A percentile compares a stretch with the other conserved stretches of the same genome.
These are phyloP conservation scores for Spongiforma sp. DNA, from an alignment of 1,284 basidiomycete species.

Conservation along the genomic window DNA sequence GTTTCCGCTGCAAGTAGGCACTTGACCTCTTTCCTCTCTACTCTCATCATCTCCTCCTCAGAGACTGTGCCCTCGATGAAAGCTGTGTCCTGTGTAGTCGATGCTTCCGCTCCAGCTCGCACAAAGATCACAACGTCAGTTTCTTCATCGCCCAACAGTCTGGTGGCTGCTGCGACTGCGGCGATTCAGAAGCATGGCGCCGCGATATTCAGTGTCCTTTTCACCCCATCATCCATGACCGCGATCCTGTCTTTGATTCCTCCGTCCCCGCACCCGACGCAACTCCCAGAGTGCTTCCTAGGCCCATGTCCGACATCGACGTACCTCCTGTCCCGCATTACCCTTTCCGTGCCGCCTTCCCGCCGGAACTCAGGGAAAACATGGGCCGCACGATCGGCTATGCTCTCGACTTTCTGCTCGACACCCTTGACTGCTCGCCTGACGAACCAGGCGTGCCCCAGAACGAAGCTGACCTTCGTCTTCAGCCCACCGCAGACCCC, in stretches of 20 bases:
- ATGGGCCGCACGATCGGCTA: conserved; percentile 78
- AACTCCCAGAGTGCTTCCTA: conserved; percentile 42
- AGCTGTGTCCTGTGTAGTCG: conserved; percentile 87
- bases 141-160: conserved; percentile 92
- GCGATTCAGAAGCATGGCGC: conserved; percentile 88
- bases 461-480: conserved; percentile 71
- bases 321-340: conserved; percentile 64
- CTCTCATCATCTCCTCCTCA: conserved; percentile 35
- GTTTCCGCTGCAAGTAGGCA: conserved; percentile 90
- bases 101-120: conserved; percentile 87
- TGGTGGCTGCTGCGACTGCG: conserved; percentile 93
- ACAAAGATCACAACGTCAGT: conserved; percentile 86
- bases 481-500: conserved; percentile 75
- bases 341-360: conserved; percentile 58
- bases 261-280: conserved; percentile 27
- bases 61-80: conserved; percentile 89
- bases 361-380: conserved; percentile 70
- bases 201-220: conserved; percentile 68
- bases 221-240: conserved; percentile 52
- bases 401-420: conserved; percentile 84
- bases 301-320: conserved; percentile 47
- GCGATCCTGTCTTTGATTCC: conserved; percentile 13
- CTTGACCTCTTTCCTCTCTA: not conserved
- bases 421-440: conserved; percentile 86
- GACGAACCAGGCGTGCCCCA: conserved; percentile 76